A percentile compares a stretch with the other conserved stretches of the same genome.
Evolutionary conservation across 108 stramenopile genomes (phyloP).

Genomic region (Skeletonema potamos): DNA sequence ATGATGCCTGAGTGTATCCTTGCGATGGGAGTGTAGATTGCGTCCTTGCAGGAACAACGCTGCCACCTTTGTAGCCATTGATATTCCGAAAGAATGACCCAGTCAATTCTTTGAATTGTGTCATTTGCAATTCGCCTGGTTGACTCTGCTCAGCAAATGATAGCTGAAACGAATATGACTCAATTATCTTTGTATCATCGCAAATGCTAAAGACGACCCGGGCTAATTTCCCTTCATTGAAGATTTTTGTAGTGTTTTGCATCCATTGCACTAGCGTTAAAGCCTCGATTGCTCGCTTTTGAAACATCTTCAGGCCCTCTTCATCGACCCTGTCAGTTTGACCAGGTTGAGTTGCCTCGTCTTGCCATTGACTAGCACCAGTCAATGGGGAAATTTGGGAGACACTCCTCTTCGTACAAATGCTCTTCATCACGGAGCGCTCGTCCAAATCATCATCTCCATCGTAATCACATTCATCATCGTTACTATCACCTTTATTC

Average conservation of each 20-base stretch:
- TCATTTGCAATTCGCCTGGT: constrained; percentile 1
- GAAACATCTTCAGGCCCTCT: background rate
- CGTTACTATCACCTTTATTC: background rate
- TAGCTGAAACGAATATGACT: constrained; percentile 26
- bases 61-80: constrained; percentile 41
- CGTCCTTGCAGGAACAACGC: background rate
- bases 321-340: background rate
- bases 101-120: constrained; percentile 2
- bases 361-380: background rate
- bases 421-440: background rate
- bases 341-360: background rate
- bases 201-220: constrained; percentile 26
- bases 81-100: constrained; percentile 37
- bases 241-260: background rate
- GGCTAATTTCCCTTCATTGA: constrained; percentile 27
- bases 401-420: background rate
- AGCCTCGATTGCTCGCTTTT: constrained; percentile 22
- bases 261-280: constrained; percentile 31
- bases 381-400: constrained; percentile 16
- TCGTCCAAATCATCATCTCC: background rate
- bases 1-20: background rate
- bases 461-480: background rate
- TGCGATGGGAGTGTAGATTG: background rate
- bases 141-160: background rate
- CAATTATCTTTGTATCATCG: constrained; percentile 20